Base-by-base conservation (phyloP, 2,329 filamentous ascomycete species). In the Fusarium sp. region DNA sequence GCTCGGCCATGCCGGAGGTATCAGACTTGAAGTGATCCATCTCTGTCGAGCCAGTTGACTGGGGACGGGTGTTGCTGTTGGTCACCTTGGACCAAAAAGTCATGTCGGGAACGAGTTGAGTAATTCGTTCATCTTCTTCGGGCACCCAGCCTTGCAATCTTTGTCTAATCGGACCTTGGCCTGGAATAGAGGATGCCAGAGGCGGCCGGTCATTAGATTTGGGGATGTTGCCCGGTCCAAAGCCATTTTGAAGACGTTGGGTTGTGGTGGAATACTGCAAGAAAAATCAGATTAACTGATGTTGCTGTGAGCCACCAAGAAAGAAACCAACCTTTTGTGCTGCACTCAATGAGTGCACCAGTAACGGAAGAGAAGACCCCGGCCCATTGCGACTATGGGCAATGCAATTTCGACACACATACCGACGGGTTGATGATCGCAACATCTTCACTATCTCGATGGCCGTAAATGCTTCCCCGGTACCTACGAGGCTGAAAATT, bases 321-420 rank as follows among this genome's bases (percentile, higher is more conserved):
- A 62, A 74, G 74, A 57, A 45, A 77, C 77, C 43, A 50, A 78
- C 77, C 48, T 45, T 69, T 48, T 69, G 54, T 18, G 59, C 62
- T 48, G 58, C 48, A 59, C 57, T 70, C 37, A 74, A 59, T 48
- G 52, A 63, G 32, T 48, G 66, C 30, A 56, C n/a, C 20, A 65
- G 57, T 3, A 57, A 56, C 18, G 58, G 43, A 13, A 66, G 45
- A 2, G 66, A 69, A 5, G 66, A 43, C 9, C 57, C 64, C 8
- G 69, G 16, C 34, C 60, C 62, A 69, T 70, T 74, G 18, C 64
- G 64, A 20, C 61, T 43, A n/a, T 77, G 75, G 4, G 74, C 64
- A 37, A 82, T 66, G 64, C 81, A 85, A 66, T 75, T 79, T 77
- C 81, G 79, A 67, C 83, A 83, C 32, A 83, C 71, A 64, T 80